phyloP scores from a whole-genome alignment of 257 asterid genomes.

The Salvia rosmarinus region DNA sequence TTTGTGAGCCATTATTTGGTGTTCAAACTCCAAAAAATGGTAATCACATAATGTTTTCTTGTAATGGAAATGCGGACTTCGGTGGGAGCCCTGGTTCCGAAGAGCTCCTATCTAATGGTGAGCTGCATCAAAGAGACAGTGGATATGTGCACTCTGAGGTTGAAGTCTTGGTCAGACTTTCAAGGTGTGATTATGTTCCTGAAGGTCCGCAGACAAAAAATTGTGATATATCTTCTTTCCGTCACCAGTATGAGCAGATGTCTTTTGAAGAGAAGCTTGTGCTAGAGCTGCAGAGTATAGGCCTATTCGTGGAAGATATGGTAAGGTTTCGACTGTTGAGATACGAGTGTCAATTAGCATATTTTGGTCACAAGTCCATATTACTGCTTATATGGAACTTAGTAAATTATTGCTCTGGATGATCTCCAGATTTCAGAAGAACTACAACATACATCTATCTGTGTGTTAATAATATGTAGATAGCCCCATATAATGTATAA shows the following conservation, averaged over 20 bases:
- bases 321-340: conserved; percentile 46
- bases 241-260: conserved; percentile 66
- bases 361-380: conserved; percentile 22
- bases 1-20: conserved; percentile 57
- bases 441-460: background rate
- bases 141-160: conserved; percentile 68
- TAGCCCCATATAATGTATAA: background rate
- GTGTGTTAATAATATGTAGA: background rate
- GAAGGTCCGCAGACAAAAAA: conserved; percentile 45
- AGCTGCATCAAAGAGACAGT: conserved; percentile 50
- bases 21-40: conserved; percentile 62
- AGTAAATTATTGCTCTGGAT: conserved; percentile 3
- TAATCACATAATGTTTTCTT: conserved; percentile 47
- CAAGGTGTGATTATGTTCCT: conserved; percentile 54
- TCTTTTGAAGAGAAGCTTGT: conserved; percentile 61
- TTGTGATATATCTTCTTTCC: conserved; percentile 48
- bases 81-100: conserved; percentile 43
- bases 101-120: conserved; percentile 54
- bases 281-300: conserved; percentile 73
- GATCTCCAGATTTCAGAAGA: conserved; percentile 23
- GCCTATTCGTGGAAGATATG: conserved; percentile 63
- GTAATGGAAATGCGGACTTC: conserved; percentile 56
- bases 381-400: conserved; percentile 15
- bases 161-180: conserved; percentile 66
- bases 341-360: conserved; percentile 3